A percentile compares a stretch with the other conserved stretches of the same genome.
Conservation (phyloP, 2,329 filamentous ascomycete species). For the Colletotrichum sp. region DNA sequence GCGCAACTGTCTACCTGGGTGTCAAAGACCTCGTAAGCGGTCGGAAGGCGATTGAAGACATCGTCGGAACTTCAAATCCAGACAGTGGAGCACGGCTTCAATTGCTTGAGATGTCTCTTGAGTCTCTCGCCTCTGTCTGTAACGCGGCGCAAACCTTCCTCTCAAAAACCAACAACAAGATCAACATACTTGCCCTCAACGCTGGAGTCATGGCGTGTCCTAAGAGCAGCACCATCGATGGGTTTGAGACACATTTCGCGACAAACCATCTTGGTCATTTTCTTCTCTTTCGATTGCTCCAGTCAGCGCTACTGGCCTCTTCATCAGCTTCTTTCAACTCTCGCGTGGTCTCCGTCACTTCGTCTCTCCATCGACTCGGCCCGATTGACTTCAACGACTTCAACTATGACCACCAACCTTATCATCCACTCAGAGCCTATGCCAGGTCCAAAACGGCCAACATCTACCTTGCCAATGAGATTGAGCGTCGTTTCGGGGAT, state of each 20-base stretch:
- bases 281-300: conserved; percentile 58
- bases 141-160: conserved; percentile 31
- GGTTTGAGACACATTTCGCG: conserved; percentile 47
- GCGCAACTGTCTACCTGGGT: conserved; percentile 39
- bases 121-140: conserved; percentile 12
- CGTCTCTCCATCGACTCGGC: conserved; percentile 41
- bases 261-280: conserved; percentile 60
- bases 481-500: conserved; percentile 18
- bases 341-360: conserved; percentile 51
- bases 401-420: not conserved
- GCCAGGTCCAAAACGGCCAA: conserved; percentile 55
- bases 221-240: conserved; percentile 15
- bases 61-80: not conserved
- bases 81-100: not conserved
- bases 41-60: conserved; percentile 27
- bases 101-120: conserved; percentile 10
- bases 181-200: conserved; percentile 35
- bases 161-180: conserved; percentile 25
- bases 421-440: conserved; percentile 45
- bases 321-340: conserved; percentile 42
- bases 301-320: conserved; percentile 42
- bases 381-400: conserved; percentile 34
- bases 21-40: conserved; percentile 38
- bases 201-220: conserved; percentile 28
- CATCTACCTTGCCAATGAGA: conserved; percentile 45